phyloP scores from a whole-genome alignment of 2,329 filamentous ascomycete genomes.

The Pseudogymnoascus sp. region DNA sequence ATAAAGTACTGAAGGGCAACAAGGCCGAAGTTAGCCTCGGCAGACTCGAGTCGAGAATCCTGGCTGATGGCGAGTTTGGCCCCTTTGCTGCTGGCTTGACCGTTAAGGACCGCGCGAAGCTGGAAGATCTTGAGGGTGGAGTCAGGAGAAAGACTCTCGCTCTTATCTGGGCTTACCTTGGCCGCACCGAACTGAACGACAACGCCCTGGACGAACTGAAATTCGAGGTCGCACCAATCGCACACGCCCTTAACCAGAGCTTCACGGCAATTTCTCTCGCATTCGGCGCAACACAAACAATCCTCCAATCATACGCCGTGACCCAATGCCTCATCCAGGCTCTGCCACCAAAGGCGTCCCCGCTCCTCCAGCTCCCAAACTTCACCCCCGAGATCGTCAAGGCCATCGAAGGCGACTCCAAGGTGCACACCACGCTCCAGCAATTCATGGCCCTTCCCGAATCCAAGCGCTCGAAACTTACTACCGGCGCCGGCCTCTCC shows the following conservation, averaged over 20 bases:
- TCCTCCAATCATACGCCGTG: conserved; percentile 72
- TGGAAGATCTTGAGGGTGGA: conserved; percentile 74
- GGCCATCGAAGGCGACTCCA: conserved; percentile 67
- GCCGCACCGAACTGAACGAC: conserved; percentile 78
- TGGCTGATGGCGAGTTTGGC: conserved; percentile 50
- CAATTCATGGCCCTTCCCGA: conserved; percentile 83
- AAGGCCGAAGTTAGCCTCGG: conserved; percentile 74
- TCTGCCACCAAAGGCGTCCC: conserved; percentile 71
- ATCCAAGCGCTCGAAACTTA: conserved; percentile 61
- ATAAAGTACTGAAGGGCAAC: conserved; percentile 65
- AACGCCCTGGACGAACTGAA: conserved; percentile 73
- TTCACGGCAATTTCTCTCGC: conserved; percentile 82
- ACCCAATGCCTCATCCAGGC: conserved; percentile 89
- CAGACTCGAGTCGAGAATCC: conserved; percentile 74
- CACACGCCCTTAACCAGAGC: conserved; percentile 75
- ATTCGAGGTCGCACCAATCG: conserved; percentile 80
- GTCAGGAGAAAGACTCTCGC: conserved; percentile 78
- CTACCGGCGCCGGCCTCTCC: conserved; percentile 61
- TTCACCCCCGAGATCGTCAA: conserved; percentile 63
- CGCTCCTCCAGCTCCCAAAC: conserved; percentile 84
- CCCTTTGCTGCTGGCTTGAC: conserved; percentile 54
- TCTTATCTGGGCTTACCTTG: conserved; percentile 91
- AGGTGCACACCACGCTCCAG: conserved; percentile 70
- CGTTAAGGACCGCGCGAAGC: conserved; percentile 64
- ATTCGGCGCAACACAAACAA: conserved; percentile 74